Base-by-base conservation (phyloP, 2,329 filamentous ascomycete genomes). In the Talaromyces atroroseus region DNA sequence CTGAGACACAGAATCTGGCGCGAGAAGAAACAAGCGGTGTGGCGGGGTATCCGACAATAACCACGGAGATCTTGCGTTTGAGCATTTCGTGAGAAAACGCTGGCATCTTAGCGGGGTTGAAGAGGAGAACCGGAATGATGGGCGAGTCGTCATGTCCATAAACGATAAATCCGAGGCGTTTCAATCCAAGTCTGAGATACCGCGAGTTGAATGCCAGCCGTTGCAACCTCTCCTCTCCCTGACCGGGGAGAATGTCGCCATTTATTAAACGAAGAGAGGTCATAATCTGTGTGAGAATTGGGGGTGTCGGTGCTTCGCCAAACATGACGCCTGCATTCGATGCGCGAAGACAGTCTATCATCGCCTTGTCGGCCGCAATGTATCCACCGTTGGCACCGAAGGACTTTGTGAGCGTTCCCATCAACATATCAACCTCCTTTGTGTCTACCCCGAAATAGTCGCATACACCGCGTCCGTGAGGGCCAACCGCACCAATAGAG, bases 31-130 rank as follows among this genome's bases (percentile, higher is more conserved):
- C 95, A 47, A 99, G 82, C 1, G 94, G 94, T 2, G 94, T 99
- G 8, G 92, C 94, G 5, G 94, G 94, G 71, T 99, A 99, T 52
- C 92, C 94, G 60, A 99, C 94, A 47, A 99, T 90, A 40, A 99
- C 94, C 52, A 97, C 90, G 0, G 92, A 94, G 65, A 99, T 97
- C 75, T 96, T 97, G 68, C 94, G 90, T 76, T 89, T 90, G 59
- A 97, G 83, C 94, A 99, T 97, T 74, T 97, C 94, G 71, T 96
- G 94, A 50, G 91, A 96, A 75, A 99, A 99, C 58, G 94, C 92
- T 4, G 92, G 89, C 81, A 99, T 96, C 78, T 99, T 99, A 66
- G 90, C 94, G n/a, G 94, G 94, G 76, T 97, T 90, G 80, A 96
- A 99, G 26, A 99, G 85, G 68, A 96, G 83, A 63, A 99, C 74